Evolutionary conservation across 305 asterid species (phyloP).

Genomic region (Fraxinus ornus): DNA sequence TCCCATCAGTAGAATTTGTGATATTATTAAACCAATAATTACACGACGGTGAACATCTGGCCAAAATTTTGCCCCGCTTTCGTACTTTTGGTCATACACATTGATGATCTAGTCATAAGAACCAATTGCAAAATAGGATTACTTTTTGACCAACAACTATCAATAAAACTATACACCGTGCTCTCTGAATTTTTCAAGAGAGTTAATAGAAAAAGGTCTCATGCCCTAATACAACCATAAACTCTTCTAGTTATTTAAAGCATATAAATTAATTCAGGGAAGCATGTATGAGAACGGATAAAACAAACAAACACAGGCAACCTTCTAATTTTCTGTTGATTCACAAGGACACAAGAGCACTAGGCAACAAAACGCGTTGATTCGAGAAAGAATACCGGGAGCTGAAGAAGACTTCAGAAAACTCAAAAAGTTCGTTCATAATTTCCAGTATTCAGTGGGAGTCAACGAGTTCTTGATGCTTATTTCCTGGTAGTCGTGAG

Average conservation of each 20-base stretch:
- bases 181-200: neutral
- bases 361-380: neutral
- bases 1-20: constrained; percentile 83
- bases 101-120: constrained; percentile 76
- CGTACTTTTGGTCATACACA: constrained; percentile 90
- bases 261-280: neutral
- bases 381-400: neutral
- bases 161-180: neutral
- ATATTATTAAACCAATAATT: constrained; percentile 62
- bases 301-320: neutral
- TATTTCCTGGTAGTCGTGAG: neutral
- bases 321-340: neutral
- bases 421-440: neutral
- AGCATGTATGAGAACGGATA: neutral
- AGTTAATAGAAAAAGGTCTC: neutral
- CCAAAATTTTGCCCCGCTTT: constrained; percentile 84
- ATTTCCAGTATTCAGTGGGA: neutral
- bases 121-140: constrained; percentile 15
- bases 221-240: neutral
- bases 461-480: neutral
- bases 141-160: neutral
- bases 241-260: neutral
- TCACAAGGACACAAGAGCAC: neutral
- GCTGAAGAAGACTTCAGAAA: neutral
- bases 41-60: constrained; percentile 89